Conservation (phyloP, 345 rosid species). For the Heritiera littoralis region DNA sequence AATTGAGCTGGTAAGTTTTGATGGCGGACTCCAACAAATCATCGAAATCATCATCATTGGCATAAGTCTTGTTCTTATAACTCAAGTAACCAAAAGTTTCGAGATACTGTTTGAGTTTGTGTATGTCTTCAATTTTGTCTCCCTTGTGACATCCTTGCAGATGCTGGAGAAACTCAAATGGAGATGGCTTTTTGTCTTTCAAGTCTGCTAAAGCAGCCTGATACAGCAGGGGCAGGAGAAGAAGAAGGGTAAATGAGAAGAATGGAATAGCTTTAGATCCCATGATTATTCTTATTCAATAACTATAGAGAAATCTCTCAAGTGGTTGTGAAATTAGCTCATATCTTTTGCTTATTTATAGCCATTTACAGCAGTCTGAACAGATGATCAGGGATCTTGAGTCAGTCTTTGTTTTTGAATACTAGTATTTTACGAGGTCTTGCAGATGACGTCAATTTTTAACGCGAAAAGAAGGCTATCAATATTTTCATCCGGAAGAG, state of each 20-base stretch:
- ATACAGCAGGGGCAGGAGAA: constrained; percentile 5
- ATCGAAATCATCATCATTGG: constrained; percentile 18
- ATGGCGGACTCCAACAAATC: constrained; percentile 20
- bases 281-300: constrained; percentile 4
- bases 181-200: constrained; percentile 1
- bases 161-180: constrained; percentile 9
- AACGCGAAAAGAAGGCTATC: no score
- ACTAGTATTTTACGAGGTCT: no score
- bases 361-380: no score
- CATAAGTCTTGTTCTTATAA: background rate
- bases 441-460: no score
- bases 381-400: no score
- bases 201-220: constrained; percentile 5
- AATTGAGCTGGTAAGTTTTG: constrained; percentile 25
- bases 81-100: constrained; percentile 14
- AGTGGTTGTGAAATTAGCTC: no score
- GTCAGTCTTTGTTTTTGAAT: no score
- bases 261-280: background rate
- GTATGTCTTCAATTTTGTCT: background rate
- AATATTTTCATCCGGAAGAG: no score
- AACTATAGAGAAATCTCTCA: background rate
- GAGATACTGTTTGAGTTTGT: constrained; percentile 10
- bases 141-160: constrained; percentile 12
- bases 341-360: no score
- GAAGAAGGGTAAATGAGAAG: background rate